Evolutionary conservation across 208 protist genomes (phyloP).

Genomic region (Novymonas esmeraldas): DNA sequence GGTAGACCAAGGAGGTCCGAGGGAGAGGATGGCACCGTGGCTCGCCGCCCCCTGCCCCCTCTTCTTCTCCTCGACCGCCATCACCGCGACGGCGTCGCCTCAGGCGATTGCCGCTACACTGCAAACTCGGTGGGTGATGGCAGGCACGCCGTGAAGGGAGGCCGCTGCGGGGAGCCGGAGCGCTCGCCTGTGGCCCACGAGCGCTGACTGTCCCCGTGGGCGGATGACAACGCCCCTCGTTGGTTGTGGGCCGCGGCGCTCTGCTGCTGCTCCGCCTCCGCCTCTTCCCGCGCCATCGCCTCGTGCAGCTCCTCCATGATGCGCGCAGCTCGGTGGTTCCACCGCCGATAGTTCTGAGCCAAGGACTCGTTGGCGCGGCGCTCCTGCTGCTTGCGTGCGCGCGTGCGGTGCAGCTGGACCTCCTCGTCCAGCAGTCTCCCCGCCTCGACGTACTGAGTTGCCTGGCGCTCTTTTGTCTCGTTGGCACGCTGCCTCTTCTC

Average conservation of each 20-base stretch:
- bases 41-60: no score
- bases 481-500: slow-evolving; percentile 62
- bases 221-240: no score
- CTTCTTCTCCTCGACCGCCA: background rate
- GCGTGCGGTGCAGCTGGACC: slow-evolving; percentile 48
- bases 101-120: slow-evolving; percentile 19
- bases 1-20: no score
- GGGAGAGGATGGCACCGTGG: no score
- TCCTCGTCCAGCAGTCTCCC: slow-evolving; percentile 43
- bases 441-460: slow-evolving; percentile 40
- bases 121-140: slow-evolving; percentile 31
- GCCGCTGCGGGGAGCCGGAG: background rate
- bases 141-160: background rate
- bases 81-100: no score
- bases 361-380: slow-evolving; percentile 46
- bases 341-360: slow-evolving; percentile 67
- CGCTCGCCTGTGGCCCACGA: background rate
- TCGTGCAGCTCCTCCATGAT: slow-evolving; percentile 71
- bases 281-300: slow-evolving; percentile 30
- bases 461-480: slow-evolving; percentile 38
- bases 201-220: slow-evolving; percentile 2
- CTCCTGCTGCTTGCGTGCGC: slow-evolving; percentile 46
- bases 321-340: slow-evolving; percentile 75
- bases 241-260: slow-evolving; percentile 1
- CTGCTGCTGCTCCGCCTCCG: slow-evolving; percentile 1